Evolutionary conservation across 306 rosid genomes (phyloP).

Genomic region (Fagus crenata): DNA sequence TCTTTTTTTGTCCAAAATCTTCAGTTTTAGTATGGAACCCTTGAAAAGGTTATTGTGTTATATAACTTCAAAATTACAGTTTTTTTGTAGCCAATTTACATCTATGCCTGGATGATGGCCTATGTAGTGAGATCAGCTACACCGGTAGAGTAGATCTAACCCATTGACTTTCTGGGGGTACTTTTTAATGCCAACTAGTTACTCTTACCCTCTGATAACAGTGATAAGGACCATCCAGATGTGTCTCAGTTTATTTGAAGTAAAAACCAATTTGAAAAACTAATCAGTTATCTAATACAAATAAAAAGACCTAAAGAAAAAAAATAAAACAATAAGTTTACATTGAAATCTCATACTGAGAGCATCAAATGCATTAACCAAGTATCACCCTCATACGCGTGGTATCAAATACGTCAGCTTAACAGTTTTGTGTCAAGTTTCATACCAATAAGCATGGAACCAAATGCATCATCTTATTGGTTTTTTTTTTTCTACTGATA

Average conservation of each 20-base stretch:
- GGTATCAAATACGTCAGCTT: not conserved
- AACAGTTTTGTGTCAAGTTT: not conserved
- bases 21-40: no score
- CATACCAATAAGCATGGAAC: not conserved
- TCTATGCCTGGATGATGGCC: slow-evolving; percentile 19
- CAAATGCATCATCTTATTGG: slow-evolving; percentile 2
- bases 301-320: not conserved
- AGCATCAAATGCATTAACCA: not conserved
- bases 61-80: no score
- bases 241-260: no score
- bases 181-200: not conserved
- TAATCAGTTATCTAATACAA: no score
- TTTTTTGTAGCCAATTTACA: not conserved
- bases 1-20: no score
- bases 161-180: slow-evolving; percentile 25
- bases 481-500: not conserved
- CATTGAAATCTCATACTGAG: not conserved
- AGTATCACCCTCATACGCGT: not conserved
- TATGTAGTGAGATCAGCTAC: slow-evolving; percentile 25
- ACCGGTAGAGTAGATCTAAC: slow-evolving; percentile 21
- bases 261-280: no score
- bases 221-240: not conserved
- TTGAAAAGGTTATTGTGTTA: no score
- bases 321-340: not conserved
- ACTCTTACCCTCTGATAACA: not conserved